Percentiles rank a stretch among this genome's conserved stretches.
phyloP scores from a whole-genome alignment of 2,329 filamentous ascomycete genomes.

The Epichloe sp. region DNA sequence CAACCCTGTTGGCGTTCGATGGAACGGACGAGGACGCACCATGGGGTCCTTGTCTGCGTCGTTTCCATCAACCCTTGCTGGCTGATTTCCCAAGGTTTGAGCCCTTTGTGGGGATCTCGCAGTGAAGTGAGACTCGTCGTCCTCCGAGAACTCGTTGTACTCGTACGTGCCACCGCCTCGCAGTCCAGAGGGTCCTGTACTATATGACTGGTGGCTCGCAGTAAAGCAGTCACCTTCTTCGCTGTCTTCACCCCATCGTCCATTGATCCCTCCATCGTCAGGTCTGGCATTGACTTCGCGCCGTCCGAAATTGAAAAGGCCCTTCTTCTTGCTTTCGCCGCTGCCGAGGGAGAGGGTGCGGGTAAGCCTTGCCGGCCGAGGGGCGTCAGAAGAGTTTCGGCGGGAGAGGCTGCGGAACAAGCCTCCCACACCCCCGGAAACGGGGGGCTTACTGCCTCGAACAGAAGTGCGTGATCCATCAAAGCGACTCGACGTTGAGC shows the following conservation, averaged over 20 bases:
- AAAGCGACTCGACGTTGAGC: conserved; percentile 21
- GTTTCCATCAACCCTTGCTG: conserved; percentile 12
- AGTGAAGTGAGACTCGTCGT: conserved; percentile 46
- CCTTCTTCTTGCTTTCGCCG: conserved; percentile 32
- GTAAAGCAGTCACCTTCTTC: conserved; percentile 24
- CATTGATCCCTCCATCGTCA: conserved; percentile 43
- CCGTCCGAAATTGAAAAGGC: conserved; percentile 28
- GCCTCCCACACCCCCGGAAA: conserved; percentile 31
- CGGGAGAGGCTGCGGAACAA: conserved; percentile 33
- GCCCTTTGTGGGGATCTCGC: conserved; percentile 22
- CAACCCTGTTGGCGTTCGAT: conserved; percentile 57
- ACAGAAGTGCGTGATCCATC: conserved; percentile 25
- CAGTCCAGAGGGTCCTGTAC: conserved; percentile 18
- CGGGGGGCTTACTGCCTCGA: conserved; percentile 35
- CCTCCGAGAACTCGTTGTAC: conserved; percentile 34
- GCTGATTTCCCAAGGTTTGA: conserved; percentile 17
- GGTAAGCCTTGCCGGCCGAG: conserved; percentile 29
- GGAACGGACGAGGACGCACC: conserved; percentile 33
- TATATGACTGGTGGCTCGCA: conserved; percentile 9
- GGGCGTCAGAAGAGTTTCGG: conserved; percentile 20
- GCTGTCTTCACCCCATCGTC: conserved; percentile 34
- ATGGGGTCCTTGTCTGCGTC: conserved; percentile 8
- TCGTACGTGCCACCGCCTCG: conserved; percentile 29
- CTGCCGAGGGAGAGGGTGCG: conserved; percentile 50
- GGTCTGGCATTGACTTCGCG: conserved; percentile 26